Percentiles rank a stretch among this genome's conserved stretches.
These are phyloP conservation scores for Eucalyptus fibrosa DNA, from an alignment of 345 rosid genomes.

Conservation along the genomic window DNA sequence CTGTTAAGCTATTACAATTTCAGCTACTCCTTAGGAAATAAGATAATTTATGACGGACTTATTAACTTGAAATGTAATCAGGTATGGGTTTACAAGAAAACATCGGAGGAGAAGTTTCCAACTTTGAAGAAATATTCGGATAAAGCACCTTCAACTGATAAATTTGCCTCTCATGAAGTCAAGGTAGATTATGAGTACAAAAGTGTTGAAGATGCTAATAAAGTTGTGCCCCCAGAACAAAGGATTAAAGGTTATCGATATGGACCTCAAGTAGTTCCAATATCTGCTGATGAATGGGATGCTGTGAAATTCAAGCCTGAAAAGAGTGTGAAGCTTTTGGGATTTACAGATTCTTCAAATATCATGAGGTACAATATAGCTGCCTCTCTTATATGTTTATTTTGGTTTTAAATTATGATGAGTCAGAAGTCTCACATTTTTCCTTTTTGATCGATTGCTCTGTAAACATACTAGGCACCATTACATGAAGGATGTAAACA, in stretches of 20 bases:
- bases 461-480: constrained; percentile 46
- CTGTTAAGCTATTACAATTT: not conserved
- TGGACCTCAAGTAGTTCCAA: constrained; percentile 95
- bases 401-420: not conserved
- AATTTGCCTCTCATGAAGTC: constrained; percentile 77
- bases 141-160: constrained; percentile 77
- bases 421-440: not conserved
- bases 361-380: constrained; percentile 36
- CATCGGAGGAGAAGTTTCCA: constrained; percentile 86
- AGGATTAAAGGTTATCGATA: constrained; percentile 88
- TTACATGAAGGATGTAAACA: constrained; percentile 88
- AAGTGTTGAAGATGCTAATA: constrained; percentile 34
- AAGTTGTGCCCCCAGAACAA: constrained; percentile 79
- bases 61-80: not conserved
- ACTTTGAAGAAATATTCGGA: constrained; percentile 75
- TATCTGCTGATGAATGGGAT: constrained; percentile 66
- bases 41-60: not conserved
- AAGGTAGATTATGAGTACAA: constrained; percentile 78
- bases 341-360: constrained; percentile 71
- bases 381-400: not conserved
- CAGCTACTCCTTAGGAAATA: not conserved
- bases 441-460: not conserved
- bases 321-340: constrained; percentile 83
- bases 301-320: constrained; percentile 80
- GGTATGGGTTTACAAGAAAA: constrained; percentile 98